Base-by-base conservation (phyloP, 345 rosid genomes). In the Eucalyptus curtisii region DNA sequence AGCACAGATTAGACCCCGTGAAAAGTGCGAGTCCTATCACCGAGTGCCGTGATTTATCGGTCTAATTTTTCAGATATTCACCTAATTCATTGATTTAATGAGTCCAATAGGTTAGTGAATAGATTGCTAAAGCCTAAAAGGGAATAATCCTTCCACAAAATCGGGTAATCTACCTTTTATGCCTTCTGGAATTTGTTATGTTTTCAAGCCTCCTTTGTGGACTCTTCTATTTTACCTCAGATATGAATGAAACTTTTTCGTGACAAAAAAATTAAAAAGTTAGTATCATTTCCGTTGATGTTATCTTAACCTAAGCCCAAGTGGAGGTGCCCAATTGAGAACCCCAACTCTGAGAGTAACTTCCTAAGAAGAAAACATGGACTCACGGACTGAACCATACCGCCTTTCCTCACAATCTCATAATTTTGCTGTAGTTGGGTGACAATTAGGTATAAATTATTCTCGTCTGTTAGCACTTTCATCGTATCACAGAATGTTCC, bases 151-250 rank as follows among this genome's bases (percentile, higher is more conserved):
- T 64, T 64, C 20, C 71, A 64, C 9, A 3, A n/a, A 30, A 64
- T 13, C 37, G 10, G 17, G 3, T n/a, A 16, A 31, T 6, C 71
- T 30, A 64, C n/a, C 2, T 4, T 3, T 16, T 0, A n/a, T n/a
- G 10, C 10, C 40, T 64, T 64, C 33, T n/a, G 1, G 76, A n/a
- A 64, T 64, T 64, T 64, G 40, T 14, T 64, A 64, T 64, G 20
- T 64, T 14, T 64, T 61, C 68, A 30, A 61, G 68, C 31, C 68
- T 61, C 8, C 15, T 61, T 1, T 1, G 40, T 2, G 22, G 44
- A 10, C 80, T 17, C 79, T 2, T 0, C 20, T 31, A 66, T 66
- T 31, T 66, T 7, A 66, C 33, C 4, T 2, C 3, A 31, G 79
- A n/a, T 8, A 66, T 31, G 79, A 31, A 61, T 61, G 17, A 7